Conservation (phyloP, 1,284 basidiomycete species). For the Ustilago curta region DNA sequence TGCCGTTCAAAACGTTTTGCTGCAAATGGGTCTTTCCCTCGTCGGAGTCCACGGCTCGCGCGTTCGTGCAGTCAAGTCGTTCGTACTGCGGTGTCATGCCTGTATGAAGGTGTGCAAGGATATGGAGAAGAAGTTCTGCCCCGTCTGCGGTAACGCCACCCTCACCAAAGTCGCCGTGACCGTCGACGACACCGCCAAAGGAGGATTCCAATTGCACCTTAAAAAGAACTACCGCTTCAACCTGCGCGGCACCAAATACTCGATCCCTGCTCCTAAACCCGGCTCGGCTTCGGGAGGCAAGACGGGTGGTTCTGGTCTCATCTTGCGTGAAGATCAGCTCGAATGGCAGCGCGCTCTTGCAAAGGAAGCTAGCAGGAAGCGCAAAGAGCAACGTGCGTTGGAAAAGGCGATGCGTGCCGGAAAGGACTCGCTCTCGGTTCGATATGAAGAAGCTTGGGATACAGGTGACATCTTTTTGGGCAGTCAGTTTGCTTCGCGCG, state of each 20-base stretch:
- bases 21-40: slow-evolving; percentile 93
- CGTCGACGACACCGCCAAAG: slow-evolving; percentile 50
- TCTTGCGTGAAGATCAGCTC: slow-evolving; percentile 67
- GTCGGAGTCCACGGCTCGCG: slow-evolving; percentile 91
- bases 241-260: slow-evolving; percentile 89
- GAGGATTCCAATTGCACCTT: slow-evolving; percentile 62
- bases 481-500: slow-evolving; percentile 31
- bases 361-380: slow-evolving; percentile 54
- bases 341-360: slow-evolving; percentile 66
- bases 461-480: slow-evolving; percentile 61
- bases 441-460: slow-evolving; percentile 67
- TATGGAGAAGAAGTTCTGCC: slow-evolving; percentile 93
- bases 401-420: slow-evolving; percentile 55
- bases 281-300: slow-evolving; percentile 72
- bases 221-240: slow-evolving; percentile 83
- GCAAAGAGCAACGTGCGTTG: slow-evolving; percentile 58
- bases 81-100: slow-evolving; percentile 96
- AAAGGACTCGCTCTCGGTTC: slow-evolving; percentile 59
- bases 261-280: slow-evolving; percentile 89
- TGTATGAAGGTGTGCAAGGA: slow-evolving; percentile 99
- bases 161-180: slow-evolving; percentile 92
- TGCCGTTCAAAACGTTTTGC: slow-evolving; percentile 96
- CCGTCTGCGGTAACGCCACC: slow-evolving; percentile 93
- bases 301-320: slow-evolving; percentile 54
- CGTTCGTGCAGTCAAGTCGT: slow-evolving; percentile 91